Evolutionary conservation across 1,284 basidiomycete genomes (phyloP).

Genomic region (Ustilago crameri): DNA sequence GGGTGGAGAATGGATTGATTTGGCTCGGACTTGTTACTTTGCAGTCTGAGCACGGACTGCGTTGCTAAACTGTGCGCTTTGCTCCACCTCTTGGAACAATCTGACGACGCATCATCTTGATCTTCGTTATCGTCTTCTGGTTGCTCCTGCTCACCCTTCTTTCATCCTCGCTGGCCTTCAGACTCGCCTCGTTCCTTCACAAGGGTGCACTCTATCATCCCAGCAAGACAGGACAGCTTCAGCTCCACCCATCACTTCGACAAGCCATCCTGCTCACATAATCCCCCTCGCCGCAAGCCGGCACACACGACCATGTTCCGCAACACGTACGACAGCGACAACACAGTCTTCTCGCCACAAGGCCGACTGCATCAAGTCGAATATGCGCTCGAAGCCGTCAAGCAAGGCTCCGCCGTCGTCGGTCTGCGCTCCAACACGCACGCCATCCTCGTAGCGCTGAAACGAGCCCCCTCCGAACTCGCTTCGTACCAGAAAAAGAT

Average conservation of each 20-base stretch:
- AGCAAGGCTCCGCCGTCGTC: conserved; percentile 98
- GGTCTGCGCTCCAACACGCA: conserved; percentile 95
- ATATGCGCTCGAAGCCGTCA: conserved; percentile 98
- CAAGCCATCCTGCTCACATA: too few species aligned
- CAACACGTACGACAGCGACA: conserved; percentile 67
- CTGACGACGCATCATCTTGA: background rate
- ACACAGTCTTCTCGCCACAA: conserved; percentile 67
- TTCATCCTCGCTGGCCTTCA: too few species aligned
- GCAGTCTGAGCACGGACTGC: background rate
- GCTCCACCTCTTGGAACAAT: conserved; percentile 7
- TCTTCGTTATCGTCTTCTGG: background rate
- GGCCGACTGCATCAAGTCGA: conserved; percentile 86
- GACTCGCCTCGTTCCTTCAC: too few species aligned
- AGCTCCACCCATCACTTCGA: too few species aligned
- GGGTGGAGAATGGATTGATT: conserved; percentile 2
- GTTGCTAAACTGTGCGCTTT: background rate
- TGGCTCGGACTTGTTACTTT: conserved; percentile 1
- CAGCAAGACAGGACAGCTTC: background rate
- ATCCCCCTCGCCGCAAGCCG: too few species aligned
- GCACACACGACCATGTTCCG: conserved; percentile 49
- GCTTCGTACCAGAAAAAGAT: conserved; percentile 99
- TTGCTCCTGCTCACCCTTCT: background rate
- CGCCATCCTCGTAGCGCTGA: conserved; percentile 89
- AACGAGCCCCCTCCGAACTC: conserved; percentile 98
- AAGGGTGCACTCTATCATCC: background rate